Evolutionary conservation across 768 basidiomycete species (phyloP).

Genomic region (Mycena maculata): DNA sequence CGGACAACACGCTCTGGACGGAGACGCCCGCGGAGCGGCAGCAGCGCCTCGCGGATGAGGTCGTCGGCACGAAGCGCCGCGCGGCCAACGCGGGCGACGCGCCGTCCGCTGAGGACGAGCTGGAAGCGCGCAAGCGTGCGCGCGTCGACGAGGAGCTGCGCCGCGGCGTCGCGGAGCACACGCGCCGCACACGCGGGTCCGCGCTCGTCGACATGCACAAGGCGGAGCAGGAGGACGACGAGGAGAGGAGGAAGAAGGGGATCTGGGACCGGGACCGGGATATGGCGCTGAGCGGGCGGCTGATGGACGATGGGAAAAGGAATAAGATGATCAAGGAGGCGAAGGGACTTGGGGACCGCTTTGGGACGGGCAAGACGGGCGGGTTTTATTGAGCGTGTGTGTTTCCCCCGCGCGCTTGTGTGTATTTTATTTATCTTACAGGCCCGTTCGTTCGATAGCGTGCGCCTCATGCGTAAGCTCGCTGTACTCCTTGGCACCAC

Average conservation of each 20-base stretch:
- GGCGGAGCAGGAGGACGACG: conserved; percentile 47
- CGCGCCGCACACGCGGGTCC: conserved; percentile 65
- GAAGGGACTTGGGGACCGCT: conserved; percentile 83
- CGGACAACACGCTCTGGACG: conserved; percentile 88
- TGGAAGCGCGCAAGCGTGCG: conserved; percentile 64
- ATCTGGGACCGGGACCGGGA: conserved; percentile 96
- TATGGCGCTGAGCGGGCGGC: conserved; percentile 86
- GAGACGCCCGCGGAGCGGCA: conserved; percentile 95
- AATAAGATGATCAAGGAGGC: conserved; percentile 84
- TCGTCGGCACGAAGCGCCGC: conserved; percentile 88
- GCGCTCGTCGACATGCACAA: conserved; percentile 68
- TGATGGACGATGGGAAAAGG: conserved; percentile 91
- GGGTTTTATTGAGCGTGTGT: conserved; percentile 56
- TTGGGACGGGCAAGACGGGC: conserved; percentile 78
- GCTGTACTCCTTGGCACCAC: too few species aligned
- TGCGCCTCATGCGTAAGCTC: too few species aligned
- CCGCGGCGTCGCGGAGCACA: conserved; percentile 82
- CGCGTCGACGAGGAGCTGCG: conserved; percentile 77
- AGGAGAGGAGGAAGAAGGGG: conserved; percentile 58
- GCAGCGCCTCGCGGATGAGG: conserved; percentile 92
- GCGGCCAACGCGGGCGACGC: conserved; percentile 65
- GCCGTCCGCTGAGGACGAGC: conserved; percentile 53
- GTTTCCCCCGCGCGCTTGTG: too few species aligned
- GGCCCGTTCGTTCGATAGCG: too few species aligned
- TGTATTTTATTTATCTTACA: too few species aligned